Evolutionary conservation across 2,329 filamentous ascomycete genomes (phyloP).

Genomic region (Hypoxylon sp.): DNA sequence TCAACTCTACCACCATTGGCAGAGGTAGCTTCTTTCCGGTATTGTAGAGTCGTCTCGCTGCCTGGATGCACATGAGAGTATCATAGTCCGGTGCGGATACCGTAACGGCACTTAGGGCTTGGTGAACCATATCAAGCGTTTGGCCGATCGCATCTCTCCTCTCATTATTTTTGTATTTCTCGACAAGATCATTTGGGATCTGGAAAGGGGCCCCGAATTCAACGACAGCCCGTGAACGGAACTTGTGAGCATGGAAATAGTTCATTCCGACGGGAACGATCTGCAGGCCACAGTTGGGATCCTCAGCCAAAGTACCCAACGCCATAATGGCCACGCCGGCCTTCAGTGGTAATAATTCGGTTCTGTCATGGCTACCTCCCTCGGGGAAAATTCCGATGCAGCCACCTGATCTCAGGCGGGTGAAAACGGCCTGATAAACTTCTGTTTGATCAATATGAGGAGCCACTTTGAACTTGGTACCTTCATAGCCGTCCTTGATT

Average conservation of each 20-base stretch:
- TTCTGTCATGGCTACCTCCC: constrained; percentile 93
- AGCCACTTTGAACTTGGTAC: constrained; percentile 85
- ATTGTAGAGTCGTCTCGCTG: constrained; percentile 90
- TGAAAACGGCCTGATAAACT: constrained; percentile 93
- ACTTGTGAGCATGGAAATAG: constrained; percentile 99
- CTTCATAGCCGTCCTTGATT: constrained; percentile 70
- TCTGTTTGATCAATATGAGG: constrained; percentile 94
- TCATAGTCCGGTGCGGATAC: constrained; percentile 95
- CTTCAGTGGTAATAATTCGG: constrained; percentile 90
- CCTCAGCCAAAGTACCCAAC: constrained; percentile 83
- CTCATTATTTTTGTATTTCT: constrained; percentile 84
- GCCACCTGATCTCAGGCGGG: constrained; percentile 79
- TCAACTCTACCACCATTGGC: constrained; percentile 92
- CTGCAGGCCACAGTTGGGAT: constrained; percentile 87
- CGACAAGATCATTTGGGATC: constrained; percentile 81
- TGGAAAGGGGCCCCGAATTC: constrained; percentile 94
- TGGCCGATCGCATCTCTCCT: constrained; percentile 86
- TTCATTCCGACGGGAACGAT: constrained; percentile 99
- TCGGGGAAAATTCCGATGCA: constrained; percentile 98
- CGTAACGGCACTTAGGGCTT: constrained; percentile 85
- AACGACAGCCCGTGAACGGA: constrained; percentile 92
- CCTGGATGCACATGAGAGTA: constrained; percentile 96
- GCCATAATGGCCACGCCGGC: constrained; percentile 99
- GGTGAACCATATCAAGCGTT: constrained; percentile 85
- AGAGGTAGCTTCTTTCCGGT: constrained; percentile 93